Evolutionary conservation across 768 basidiomycete species (phyloP), one percentile per base, ranked within the genome.

Genomic region (Boletus sensibilis): DNA sequence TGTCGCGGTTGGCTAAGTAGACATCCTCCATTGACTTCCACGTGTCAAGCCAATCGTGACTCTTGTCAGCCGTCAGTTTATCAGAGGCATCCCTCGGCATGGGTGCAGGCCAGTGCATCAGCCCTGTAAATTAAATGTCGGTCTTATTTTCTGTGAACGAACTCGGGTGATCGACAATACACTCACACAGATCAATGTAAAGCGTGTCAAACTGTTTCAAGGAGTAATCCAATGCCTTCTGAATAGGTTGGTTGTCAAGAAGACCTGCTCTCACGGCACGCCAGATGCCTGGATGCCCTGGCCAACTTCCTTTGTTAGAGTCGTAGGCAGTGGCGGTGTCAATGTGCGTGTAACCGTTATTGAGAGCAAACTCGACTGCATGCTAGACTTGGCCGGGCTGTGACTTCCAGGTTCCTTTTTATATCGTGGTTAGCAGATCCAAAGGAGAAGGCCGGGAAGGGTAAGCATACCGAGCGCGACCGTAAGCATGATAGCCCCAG

Each of bases 41-140:
- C 35, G 90, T 89, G 62, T 92, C 80, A 40, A 85, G 73, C 82
- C 88, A 87, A 64, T 83, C 80, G 68, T 74, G 71, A 37, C 70
- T 74, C 65, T 77, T 79, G 64, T 86, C 82, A 8, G 84, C 76
- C 50, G 74, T 73, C 35, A 51, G 23, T 23, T 38, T 38, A 27
- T 21, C 37, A 25, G 50, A 42, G 45, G 74, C 74, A 55, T 81
- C 82, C 50, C 68, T 61, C 14, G 78, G 79, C 81, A 88, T 82
- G 23, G 88, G 86, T 13, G 86, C 82, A 18, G 90, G 90, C 90
- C 88, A 91, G 73, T 90, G 88, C 79, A 90, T 83, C 52, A 89
- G 74, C 81, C 82, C 84, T 85, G 55, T 75, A 16, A 18, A 27
- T 82, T 85, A 91, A 21, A 92, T 82, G 23, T 92, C 90, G 41